Percentiles rank a stretch among this genome's conserved stretches.
Evolutionary conservation across 352 stramenopile species (phyloP).

Genomic region (Pythium phragmitis): DNA sequence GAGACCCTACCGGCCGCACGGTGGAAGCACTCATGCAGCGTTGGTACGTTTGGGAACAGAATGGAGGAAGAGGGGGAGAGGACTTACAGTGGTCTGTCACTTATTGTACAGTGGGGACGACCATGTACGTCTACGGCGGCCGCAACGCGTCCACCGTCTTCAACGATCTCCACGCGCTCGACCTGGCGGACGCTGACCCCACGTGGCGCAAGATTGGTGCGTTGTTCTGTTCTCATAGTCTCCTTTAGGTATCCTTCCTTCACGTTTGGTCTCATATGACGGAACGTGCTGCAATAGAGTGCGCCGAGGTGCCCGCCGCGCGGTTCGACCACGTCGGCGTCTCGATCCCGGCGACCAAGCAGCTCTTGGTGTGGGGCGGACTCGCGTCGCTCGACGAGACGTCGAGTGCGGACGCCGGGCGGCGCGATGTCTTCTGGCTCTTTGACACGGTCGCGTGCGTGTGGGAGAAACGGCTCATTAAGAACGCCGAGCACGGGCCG

Average conservation of each 20-base stretch:
- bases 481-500: conserved; percentile 34
- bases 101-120: conserved; percentile 46
- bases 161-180: conserved; percentile 64
- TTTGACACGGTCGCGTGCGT: conserved; percentile 51
- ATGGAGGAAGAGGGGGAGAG: background rate
- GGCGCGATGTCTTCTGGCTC: conserved; percentile 32
- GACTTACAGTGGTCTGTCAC: background rate
- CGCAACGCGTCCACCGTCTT: conserved; percentile 69
- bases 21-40: conserved; percentile 72
- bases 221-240: background rate
- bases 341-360: conserved; percentile 40
- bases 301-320: conserved; percentile 9
- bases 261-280: background rate
- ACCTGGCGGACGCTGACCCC: conserved; percentile 36
- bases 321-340: conserved; percentile 66
- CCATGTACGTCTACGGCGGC: conserved; percentile 72
- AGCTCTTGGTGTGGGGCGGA: conserved; percentile 62
- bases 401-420: conserved; percentile 8
- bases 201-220: conserved; percentile 59
- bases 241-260: background rate
- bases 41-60: conserved; percentile 35
- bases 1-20: conserved; percentile 43
- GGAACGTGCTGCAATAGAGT: conserved; percentile 12
- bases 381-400: conserved; percentile 42
- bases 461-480: conserved; percentile 44